Evolutionary conservation across 192 early-diverging fungal species (phyloP), one percentile per base, ranked within the genome.

Genomic region (Umbelopsis sp.): DNA sequence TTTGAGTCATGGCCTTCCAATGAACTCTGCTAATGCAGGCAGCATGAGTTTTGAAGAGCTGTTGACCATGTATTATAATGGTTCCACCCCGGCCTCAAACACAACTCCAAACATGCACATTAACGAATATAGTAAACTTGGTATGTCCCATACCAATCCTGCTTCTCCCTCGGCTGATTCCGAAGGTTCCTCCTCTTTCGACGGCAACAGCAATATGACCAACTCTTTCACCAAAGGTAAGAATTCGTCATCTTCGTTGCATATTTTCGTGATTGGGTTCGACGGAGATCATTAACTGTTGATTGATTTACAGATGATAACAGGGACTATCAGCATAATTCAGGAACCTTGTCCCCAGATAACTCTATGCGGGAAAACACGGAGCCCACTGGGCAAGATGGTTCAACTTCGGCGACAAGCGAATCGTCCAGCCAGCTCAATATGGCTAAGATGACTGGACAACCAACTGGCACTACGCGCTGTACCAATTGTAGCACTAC

Each of bases 401-500:
- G 30, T 47, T n/a, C 49, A 41, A 12, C 55, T 41, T 27, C 15
- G 20, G 46, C 18, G 15, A 64, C 21, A 25, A 44, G 13, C 25
- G 58, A 58, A 21, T 27, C 53, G 25, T 44, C 12, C 41, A 16
- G 55, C 30, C 61, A 35, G 21, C 55, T 49, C 2, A 45, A 45
- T n/a, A 21, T 64, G 58, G 53, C 69, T 16, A 68, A 46, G 30
- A 48, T 35, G 44, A 23, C 21, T 49, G 47, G 45, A 27, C 16
- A 25, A 50, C 33, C 58, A 33, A 27, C 27, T 25, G 7, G 25
- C 44, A 50, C 27, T 4, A 73, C 76, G 8, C 25, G 47, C 25
- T 77, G 75, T 45, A 69, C 27, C 48, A 77, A 77, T 49, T 77
- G 75, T 23, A 27, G 21, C 9, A 77, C 75, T 1, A 94, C 90